Evolutionary conservation across 495 filamentous ascomycete species (phyloP).

Genomic region (Filosporella fistucella): DNA sequence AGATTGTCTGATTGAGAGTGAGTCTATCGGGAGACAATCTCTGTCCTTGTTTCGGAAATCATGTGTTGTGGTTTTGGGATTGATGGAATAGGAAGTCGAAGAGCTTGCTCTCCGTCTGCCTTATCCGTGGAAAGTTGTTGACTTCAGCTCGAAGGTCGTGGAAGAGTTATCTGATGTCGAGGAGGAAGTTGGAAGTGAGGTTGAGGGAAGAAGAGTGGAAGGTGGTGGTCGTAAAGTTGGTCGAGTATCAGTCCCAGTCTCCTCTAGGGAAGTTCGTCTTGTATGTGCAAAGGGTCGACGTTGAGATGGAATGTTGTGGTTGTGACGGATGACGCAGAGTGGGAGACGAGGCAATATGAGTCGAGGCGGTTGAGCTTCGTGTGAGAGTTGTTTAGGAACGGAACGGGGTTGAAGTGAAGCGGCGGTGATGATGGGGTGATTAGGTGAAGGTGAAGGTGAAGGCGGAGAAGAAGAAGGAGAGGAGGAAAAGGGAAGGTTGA

Average conservation of each 20-base stretch:
- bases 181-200: slow-evolving; percentile 20
- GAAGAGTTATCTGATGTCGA: too few species aligned
- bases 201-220: neutral
- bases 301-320: slow-evolving; percentile 5
- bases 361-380: too few species aligned
- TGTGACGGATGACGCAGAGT: slow-evolving; percentile 17
- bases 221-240: neutral
- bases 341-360: neutral
- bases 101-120: slow-evolving; percentile 44
- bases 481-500: slow-evolving; percentile 28
- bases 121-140: too few species aligned
- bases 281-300: neutral
- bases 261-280: neutral
- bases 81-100: slow-evolving; percentile 38
- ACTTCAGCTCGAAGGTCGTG: too few species aligned
- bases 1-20: slow-evolving; percentile 9
- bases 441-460: slow-evolving; percentile 21
- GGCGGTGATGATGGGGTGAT: neutral
- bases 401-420: too few species aligned
- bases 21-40: slow-evolving; percentile 20
- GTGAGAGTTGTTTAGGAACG: too few species aligned
- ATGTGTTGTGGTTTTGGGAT: slow-evolving; percentile 32
- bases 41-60: slow-evolving; percentile 29
- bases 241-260: neutral
- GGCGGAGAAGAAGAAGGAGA: slow-evolving; percentile 27